Evolutionary conservation across 2,329 filamentous ascomycete species (phyloP), one percentile per base, ranked within the genome.

Genomic region (Lasiodiplodia hormozganensis): DNA sequence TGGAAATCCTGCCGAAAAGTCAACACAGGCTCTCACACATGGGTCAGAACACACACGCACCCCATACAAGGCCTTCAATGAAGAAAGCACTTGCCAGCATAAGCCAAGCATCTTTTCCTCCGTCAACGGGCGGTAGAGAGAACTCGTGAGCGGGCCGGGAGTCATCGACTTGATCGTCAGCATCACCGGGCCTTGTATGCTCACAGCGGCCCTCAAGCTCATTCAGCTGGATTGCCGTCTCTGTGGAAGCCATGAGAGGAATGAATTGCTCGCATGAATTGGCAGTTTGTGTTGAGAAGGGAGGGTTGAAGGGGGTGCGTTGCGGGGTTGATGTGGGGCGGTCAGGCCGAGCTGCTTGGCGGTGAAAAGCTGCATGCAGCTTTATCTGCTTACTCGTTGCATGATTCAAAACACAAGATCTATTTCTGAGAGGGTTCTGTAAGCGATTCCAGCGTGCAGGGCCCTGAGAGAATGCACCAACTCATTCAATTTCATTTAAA

Each of bases 41-140:
- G 31, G 4, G 3, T 8, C 3, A n/a, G 18, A n/a, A 18, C 1
- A 1, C 12, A 38, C 21, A 40, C 18, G 3, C 21, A 85, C 85
- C 85, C 85, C 85, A 88, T 25, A 87, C 80, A 21, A 86, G 76
- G 31, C 83, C 80, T 69, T 89, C 86, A 14, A 88, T 79, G 58
- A 86, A 75, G 71, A 85, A 87, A 70, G 83, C 85, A 2, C 79
- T 81, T 14, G 78, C 77, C 14, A 88, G 74, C 65, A 86, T 84
- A 1, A 85, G 70, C 82, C 84, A 87, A 4, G 86, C 85, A 67
- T 82, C 80, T 72, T 78, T 84, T 1, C 85, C 85, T 18, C 78
- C 75, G 73, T 87, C 86, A 3, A 80, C 79, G 25, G 76, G 80
- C 2, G 84, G 82, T 11, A 86, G 74, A 8, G 56, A 58, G 23